Base-by-base conservation (phyloP, 2,329 filamentous ascomycete genomes). In the Xylaria arbuscula region DNA sequence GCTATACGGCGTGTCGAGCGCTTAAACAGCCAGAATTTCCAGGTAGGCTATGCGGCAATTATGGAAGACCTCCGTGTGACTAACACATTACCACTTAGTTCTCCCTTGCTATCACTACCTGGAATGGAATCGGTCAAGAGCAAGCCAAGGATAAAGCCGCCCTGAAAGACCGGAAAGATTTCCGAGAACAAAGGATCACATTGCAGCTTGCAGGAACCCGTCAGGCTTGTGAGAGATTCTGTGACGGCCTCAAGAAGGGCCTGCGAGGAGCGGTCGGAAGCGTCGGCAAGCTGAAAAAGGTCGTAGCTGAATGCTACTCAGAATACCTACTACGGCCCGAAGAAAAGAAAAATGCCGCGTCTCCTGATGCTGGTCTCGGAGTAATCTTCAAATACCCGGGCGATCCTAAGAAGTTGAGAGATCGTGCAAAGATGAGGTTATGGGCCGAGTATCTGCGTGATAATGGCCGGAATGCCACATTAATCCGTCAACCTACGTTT, bases 391-490 rank as follows among this genome's bases (percentile, higher is more conserved):
- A 92, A 76, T 99, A 99, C 77, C 96, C 96, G 1, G 96, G 96
- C 65, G 97, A 99, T 82, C 89, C 94, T 45, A 93, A 94, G 78
- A 98, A 98, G 81, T 86, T 98, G 68, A 88, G 96, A 73, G 96
- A 99, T 79, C 88, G 94, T 66, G 97, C 95, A 77, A 99, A 99
- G 84, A 98, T 99, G 92, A 88, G 96, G 54, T 83, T 99, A 48
- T 99, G 96, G 96, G 93, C 93, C 66, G 96, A 99, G 81, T 99
- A 99, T 79, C 85, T 99, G 69, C 88, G 93, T 79, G 96, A 98
- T 78, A 98, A 98, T 77, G 96, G 96, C 59, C 90, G 96, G 66
- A 98, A 97, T 80, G 88, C 92, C 62, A 98, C 94, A 0, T 83
- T 99, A 61, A 91, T 99, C 67, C 92, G 96, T 66, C 96, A 99